Conservation (phyloP, 1,284 basidiomycete genomes). For the Pseudozyma hubeiensis region DNA sequence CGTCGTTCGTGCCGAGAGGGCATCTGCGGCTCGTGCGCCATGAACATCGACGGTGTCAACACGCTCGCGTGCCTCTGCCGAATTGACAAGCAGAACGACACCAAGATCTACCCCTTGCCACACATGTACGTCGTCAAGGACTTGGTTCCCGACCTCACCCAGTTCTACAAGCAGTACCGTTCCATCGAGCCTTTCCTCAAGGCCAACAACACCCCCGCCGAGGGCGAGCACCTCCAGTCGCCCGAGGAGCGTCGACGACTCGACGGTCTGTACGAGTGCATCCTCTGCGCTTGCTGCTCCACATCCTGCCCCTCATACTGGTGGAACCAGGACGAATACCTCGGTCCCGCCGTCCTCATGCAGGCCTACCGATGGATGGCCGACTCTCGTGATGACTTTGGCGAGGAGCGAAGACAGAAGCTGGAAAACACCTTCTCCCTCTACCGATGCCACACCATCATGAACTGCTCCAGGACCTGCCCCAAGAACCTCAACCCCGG, state of each 20-base stretch:
- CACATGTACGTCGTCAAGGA: slow-evolving; percentile 99
- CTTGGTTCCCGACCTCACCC: slow-evolving; percentile 86
- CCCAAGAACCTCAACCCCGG: slow-evolving; percentile 88
- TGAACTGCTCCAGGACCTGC: slow-evolving; percentile 94
- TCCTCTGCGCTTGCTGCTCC: slow-evolving; percentile 77
- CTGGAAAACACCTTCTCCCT: slow-evolving; percentile 94
- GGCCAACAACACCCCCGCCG: slow-evolving; percentile 63
- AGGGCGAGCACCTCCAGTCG: slow-evolving; percentile 86
- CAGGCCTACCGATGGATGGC: slow-evolving; percentile 89
- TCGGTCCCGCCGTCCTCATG: slow-evolving; percentile 96
- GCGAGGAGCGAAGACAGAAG: slow-evolving; percentile 85
- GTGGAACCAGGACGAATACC: slow-evolving; percentile 99
- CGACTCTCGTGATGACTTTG: slow-evolving; percentile 88
- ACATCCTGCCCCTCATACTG: slow-evolving; percentile 92
- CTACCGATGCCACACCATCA: slow-evolving; percentile 84
- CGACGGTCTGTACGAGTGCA: slow-evolving; percentile 91
- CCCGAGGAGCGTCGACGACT: slow-evolving; percentile 92
- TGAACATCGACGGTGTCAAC: slow-evolving; percentile 97
- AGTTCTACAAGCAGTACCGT: slow-evolving; percentile 99
- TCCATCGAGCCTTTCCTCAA: slow-evolving; percentile 80
- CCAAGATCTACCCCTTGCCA: slow-evolving; percentile 98
- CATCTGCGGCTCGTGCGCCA: slow-evolving; percentile 97
- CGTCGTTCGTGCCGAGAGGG: slow-evolving; percentile 96
- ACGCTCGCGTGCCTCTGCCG: slow-evolving; percentile 97
- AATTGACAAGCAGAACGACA: slow-evolving; percentile 80